These are phyloP conservation scores for Penicillium bovifimosum DNA, from an alignment of 495 filamentous ascomycete species.

Conservation along the genomic window DNA sequence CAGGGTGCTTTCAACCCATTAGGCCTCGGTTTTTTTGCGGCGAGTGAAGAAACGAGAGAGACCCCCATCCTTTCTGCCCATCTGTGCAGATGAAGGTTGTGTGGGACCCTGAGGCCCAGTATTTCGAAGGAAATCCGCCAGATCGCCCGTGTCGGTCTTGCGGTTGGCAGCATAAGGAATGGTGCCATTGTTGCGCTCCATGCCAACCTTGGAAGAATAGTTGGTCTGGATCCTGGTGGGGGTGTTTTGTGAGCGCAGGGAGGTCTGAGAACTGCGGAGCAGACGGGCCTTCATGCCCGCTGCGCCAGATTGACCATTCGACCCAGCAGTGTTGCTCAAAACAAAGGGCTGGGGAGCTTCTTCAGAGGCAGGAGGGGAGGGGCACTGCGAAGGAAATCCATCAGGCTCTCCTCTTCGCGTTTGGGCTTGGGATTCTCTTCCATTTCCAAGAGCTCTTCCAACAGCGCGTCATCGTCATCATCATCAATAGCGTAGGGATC, in stretches of 20 bases:
- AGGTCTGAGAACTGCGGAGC: conserved; percentile 37
- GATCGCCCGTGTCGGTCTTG: conserved; percentile 57
- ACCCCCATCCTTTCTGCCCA: conserved; percentile 23
- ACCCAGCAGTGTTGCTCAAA: conserved; percentile 19
- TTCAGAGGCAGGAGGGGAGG: conserved; percentile 74
- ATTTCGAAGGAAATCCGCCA: conserved; percentile 75
- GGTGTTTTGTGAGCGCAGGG: conserved; percentile 28
- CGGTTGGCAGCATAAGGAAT: conserved; percentile 23
- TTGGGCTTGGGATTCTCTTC: conserved; percentile 34
- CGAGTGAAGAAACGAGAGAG: conserved; percentile 40
- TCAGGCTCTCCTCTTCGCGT: conserved; percentile 62
- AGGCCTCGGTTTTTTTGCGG: conserved; percentile 40
- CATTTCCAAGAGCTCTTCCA: conserved; percentile 51
- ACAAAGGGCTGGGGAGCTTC: conserved; percentile 38
- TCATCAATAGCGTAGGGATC: conserved; percentile 92
- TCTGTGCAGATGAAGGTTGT: conserved; percentile 9
- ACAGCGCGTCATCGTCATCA: conserved; percentile 70
- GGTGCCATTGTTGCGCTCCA: conserved; percentile 31
- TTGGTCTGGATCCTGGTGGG: conserved; percentile 22
- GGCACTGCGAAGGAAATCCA: conserved; percentile 84
- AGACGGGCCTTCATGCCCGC: conserved; percentile 61
- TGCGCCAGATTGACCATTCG: conserved; percentile 34
- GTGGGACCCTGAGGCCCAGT: conserved; percentile 60
- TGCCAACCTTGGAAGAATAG: conserved; percentile 38
- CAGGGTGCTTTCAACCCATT: conserved; percentile 3